These are phyloP conservation scores for Geosiphon pyriformis DNA, from an alignment of 192 early-diverging fungal genomes.

Conservation along the genomic window DNA sequence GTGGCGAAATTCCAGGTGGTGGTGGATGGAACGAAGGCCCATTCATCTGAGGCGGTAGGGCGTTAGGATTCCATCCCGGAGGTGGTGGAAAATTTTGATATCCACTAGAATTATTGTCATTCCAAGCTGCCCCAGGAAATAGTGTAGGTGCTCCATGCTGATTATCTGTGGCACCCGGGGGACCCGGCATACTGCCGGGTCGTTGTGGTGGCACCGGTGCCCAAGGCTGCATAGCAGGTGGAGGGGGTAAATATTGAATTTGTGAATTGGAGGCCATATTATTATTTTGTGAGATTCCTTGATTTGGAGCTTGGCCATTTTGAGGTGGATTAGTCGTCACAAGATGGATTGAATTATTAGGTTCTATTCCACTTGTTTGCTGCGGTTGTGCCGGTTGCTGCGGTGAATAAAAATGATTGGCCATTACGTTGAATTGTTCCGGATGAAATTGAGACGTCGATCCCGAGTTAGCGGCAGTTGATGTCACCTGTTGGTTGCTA, in stretches of 20 bases:
- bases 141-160: neutral
- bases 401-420: constrained; percentile 6
- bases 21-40: constrained; percentile 6
- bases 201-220: neutral
- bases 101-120: neutral
- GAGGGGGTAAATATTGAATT: neutral
- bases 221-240: constrained; percentile 6
- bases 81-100: constrained; percentile 4
- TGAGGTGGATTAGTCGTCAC: no score
- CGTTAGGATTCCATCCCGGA: constrained; percentile 18
- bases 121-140: constrained; percentile 3
- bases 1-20: neutral
- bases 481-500: constrained; percentile 1
- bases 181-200: constrained; percentile 1
- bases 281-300: no score
- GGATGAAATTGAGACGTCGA: constrained; percentile 10
- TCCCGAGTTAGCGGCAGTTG: neutral
- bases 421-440: neutral
- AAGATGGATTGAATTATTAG: no score
- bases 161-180: neutral
- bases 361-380: neutral
- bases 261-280: neutral
- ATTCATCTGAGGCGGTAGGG: neutral
- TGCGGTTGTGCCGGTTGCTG: neutral
- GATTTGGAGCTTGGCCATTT: no score